Evolutionary conservation across 1,284 basidiomycete genomes (phyloP), one percentile per base, ranked within the genome.

Genomic region (Coniferiporia weirii): DNA sequence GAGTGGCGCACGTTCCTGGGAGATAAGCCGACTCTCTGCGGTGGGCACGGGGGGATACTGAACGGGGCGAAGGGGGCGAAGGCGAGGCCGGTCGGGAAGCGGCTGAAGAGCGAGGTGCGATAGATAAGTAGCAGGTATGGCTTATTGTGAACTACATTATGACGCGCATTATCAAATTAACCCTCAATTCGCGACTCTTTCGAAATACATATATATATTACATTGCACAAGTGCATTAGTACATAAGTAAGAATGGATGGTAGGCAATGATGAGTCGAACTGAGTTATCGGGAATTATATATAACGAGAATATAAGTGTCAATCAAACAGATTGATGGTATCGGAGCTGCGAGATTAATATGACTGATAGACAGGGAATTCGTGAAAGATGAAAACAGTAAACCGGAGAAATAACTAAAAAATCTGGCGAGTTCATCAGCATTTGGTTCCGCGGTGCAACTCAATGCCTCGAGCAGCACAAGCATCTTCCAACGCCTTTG

Each of bases 1-100:
- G 43, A 54, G 36, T 59, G 57, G 57, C 57, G 54, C 54, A 27
- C 36, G n/a, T 34, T 13, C 19, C 27, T 54, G 43, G 48, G 52
- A 19, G 57, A 59, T 22, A 59, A 40, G 19, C 8, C 54, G 32
- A 59, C 13, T 36, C 15, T 59, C 35, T 22, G 40, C 19, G 57
- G 52, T 17, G 49, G 55, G 27, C 27, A 5, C 27, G 5, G 27
- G 27, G 27, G 5, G 27, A 5, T 5, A 27, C 27, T 27, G 27
- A 27, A 27, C 27, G 27, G 27, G 27, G 27, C 3, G 27, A 27
- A 27, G 27, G 27, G 5, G 8, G 10, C n/a, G 34, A 49, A 38
- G 36, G 34, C 40, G 46, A 47, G 17, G 3, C 15, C 8, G 32
- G 35, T 49, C 8, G 13, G 44, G 8, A 59, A 59, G 32, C 54